Evolutionary conservation across 257 asterid species (phyloP).

Genomic region (Solanum bulbocastanum): DNA sequence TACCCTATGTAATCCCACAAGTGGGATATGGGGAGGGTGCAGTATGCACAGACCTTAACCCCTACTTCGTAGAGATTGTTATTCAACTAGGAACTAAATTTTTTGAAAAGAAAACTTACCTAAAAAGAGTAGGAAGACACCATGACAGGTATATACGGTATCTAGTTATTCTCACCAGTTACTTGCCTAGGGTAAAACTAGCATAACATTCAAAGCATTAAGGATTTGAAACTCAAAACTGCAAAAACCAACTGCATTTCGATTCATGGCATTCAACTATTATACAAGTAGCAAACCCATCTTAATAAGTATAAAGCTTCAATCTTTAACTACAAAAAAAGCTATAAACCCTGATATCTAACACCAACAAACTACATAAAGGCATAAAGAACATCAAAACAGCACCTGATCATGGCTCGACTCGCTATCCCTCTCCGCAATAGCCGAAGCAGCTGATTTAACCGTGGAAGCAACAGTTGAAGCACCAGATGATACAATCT

Average conservation of each 20-base stretch:
- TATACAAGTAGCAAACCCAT: neutral
- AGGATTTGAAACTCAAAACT: neutral
- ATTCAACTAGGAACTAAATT: neutral
- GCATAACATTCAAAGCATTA: neutral
- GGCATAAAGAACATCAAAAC: neutral
- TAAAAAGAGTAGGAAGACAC: neutral
- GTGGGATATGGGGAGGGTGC: neutral
- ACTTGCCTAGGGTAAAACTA: neutral
- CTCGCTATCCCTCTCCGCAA: conserved; percentile 71
- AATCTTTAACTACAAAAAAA: neutral
- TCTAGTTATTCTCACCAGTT: neutral
- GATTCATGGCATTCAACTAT: neutral
- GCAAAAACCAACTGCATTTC: neutral
- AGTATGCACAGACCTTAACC: neutral
- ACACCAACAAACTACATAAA: neutral
- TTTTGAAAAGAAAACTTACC: neutral
- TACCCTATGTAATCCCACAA: neutral
- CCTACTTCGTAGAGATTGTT: neutral
- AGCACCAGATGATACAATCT: conserved; percentile 79
- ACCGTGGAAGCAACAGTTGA: conserved; percentile 73
- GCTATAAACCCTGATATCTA: neutral
- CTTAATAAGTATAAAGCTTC: conserved; percentile 1
- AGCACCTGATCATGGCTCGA: conserved; percentile 62
- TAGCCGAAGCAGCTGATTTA: conserved; percentile 83
- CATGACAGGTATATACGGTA: neutral